phyloP scores from a whole-genome alignment of 2,329 filamentous ascomycete genomes.

The Cladophialophora bantiana region DNA sequence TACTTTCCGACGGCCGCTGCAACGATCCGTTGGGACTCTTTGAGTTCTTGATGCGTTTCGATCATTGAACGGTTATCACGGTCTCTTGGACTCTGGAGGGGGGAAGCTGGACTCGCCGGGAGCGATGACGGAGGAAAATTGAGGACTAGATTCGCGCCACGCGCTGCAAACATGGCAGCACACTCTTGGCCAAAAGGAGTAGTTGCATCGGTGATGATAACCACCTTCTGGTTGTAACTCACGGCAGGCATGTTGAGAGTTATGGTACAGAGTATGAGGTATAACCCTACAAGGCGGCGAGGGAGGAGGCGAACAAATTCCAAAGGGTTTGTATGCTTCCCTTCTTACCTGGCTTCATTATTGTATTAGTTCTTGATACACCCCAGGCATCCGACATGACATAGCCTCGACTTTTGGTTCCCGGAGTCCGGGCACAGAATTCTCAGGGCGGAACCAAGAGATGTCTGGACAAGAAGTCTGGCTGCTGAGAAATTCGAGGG shows the following conservation, averaged over 20 bases:
- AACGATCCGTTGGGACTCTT: constrained; percentile 7
- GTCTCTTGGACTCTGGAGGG: not conserved
- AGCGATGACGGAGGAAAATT: constrained; percentile 11
- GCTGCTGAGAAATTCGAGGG: not conserved
- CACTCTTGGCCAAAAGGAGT: constrained; percentile 10
- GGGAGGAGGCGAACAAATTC: not conserved
- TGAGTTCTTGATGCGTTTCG: constrained; percentile 2
- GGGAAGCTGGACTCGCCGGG: not conserved
- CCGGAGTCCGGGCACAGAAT: too few relatives aligned
- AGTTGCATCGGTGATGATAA: constrained; percentile 16
- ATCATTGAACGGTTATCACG: not conserved
- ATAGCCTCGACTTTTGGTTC: too few relatives aligned
- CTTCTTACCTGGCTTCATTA: too few relatives aligned
- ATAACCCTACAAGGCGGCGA: not conserved
- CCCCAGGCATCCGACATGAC: too few relatives aligned
- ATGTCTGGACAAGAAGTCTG: not conserved
- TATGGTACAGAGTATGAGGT: too few relatives aligned
- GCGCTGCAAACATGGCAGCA: not conserved
- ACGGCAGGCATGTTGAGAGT: not conserved
- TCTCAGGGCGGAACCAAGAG: too few relatives aligned
- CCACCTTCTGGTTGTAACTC: constrained; percentile 7
- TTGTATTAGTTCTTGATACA: too few relatives aligned
- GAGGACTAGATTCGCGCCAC: constrained; percentile 15
- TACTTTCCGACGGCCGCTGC: constrained; percentile 15
- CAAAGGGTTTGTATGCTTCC: not conserved